Base-by-base conservation (phyloP, 2,329 filamentous ascomycete species). In the Cordyceps cicadae region DNA sequence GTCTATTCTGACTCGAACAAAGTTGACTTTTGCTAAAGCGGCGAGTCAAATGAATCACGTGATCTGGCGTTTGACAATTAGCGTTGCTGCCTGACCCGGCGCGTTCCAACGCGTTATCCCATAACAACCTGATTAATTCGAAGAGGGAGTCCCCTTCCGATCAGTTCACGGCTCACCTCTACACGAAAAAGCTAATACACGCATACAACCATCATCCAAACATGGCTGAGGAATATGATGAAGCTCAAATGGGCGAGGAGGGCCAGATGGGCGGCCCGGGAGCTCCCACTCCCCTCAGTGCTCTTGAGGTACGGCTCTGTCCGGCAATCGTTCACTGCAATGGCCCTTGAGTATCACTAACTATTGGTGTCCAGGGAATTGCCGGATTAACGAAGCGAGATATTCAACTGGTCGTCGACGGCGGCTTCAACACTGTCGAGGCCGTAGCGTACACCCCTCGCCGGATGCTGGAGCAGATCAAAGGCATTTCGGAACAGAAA, bases 401-500 rank as follows among this genome's bases (percentile, higher is more conserved):
- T 71, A 95, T 97, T 67, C 94, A 97, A 71, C 80, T 97, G 45
- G 85, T 99, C 24, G 80, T 95, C 19, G 93, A 97, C 69, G 92
- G 90, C 45, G 94, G 94, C 5, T 97, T 87, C 74, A 91, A 97
- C 72, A 99, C 94, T 0, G 92, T 99, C 43, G 94, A 99, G 75
- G 88, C 92, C 2, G 89, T 99, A 63, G 94, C 94, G 54, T 99
- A 99, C 72, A 97, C 85, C 3, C 85, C 94, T 71, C 89, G 83
- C 58, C 85, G 93, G 69, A 79, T 88, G 61, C 78, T 99, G 19
- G 93, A 99, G 74, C 91, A 95, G 72, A 93, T 99, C 75, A 99
- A 97, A 74, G 94, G 94, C 61, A 96, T 99, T 39, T 99, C 94
- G 1, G 93, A 97, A 75, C 89, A 95, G 70, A 99, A 99, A 73